These are phyloP conservation scores for Acacia concinna DNA, from an alignment of 331 rosid species.

Conservation along the genomic window DNA sequence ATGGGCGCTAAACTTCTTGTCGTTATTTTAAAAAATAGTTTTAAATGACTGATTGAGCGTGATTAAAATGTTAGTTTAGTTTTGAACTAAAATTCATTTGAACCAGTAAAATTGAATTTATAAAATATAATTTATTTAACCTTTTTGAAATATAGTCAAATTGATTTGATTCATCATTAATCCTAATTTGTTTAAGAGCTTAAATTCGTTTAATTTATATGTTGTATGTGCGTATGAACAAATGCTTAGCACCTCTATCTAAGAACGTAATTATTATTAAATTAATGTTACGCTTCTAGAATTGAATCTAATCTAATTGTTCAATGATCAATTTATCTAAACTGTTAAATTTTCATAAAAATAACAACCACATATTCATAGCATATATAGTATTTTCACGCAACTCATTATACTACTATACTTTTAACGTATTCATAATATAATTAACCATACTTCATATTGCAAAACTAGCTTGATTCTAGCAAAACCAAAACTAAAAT, in stretches of 20 bases:
- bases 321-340: background rate
- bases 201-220: background rate
- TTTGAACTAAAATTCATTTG: background rate
- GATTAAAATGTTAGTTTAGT: background rate
- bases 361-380: no score
- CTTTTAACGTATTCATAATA: no score
- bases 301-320: background rate
- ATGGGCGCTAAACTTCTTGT: slow-evolving; percentile 12
- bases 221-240: background rate
- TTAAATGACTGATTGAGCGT: no score
- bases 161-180: background rate
- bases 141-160: no score
- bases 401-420: no score
- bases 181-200: background rate
- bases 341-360: background rate
- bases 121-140: no score
- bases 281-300: background rate
- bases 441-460: no score
- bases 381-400: no score
- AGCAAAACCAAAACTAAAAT: no score
- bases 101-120: no score
- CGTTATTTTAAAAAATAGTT: background rate
- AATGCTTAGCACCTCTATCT: background rate
- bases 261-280: background rate
- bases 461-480: no score